These are phyloP conservation scores for Jacaranda copaia DNA, from an alignment of 257 asterid species.

Conservation along the genomic window DNA sequence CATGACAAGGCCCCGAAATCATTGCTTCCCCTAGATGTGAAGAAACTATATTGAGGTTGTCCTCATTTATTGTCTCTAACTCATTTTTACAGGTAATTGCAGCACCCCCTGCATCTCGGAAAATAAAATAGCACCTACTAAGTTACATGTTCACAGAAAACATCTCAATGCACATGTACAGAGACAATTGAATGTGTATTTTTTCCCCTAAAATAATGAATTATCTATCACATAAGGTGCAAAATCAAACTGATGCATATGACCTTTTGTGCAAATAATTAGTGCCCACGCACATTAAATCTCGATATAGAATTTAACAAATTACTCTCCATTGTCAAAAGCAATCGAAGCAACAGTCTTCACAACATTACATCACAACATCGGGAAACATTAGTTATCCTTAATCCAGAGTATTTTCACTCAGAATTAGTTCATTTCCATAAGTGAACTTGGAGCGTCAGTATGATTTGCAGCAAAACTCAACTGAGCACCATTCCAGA, in stretches of 20 bases:
- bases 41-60: constrained; percentile 65
- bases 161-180: neutral
- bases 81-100: constrained; percentile 91
- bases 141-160: neutral
- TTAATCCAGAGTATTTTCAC: neutral
- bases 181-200: neutral
- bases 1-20: constrained; percentile 55
- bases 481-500: neutral
- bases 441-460: neutral
- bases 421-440: neutral
- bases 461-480: neutral
- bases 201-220: neutral
- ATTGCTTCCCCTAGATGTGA: constrained; percentile 81
- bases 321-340: neutral
- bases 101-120: constrained; percentile 73
- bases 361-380: neutral
- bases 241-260: neutral
- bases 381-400: neutral
- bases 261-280: neutral
- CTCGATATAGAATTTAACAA: neutral
- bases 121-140: constrained; percentile 10
- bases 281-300: neutral
- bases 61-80: constrained; percentile 77
- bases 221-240: neutral
- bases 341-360: neutral